Evolutionary conservation across 768 basidiomycete genomes (phyloP), one percentile per base, ranked within the genome.

Genomic region (Cystofilobasidium ferigula): DNA sequence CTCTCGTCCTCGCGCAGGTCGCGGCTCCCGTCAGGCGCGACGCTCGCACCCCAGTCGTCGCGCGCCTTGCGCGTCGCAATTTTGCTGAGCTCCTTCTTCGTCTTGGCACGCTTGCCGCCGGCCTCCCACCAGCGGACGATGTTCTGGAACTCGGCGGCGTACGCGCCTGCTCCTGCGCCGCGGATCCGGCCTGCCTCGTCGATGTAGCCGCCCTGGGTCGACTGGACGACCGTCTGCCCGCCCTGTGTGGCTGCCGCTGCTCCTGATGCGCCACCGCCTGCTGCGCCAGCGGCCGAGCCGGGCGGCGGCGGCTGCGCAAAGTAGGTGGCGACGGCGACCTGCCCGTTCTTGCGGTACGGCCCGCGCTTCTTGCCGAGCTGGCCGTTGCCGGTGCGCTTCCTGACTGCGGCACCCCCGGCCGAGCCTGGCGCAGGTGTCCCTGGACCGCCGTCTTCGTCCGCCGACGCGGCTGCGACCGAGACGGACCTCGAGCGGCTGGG

Each of bases 311-410:
- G 9, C 16, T n/a, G 35, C 26, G 34, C 28, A 43, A 42, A 40
- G 36, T 32, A 42, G 13, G 7, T 47, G 28, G 59, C 38, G n/a
- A 62, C 32, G 28, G 48, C n/a, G 24, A 38, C 53, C 32, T 35
- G 53, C 10, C 62, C 51, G 14, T 13, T 35, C 53, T 61, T 67
- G 38, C 60, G 60, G 42, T 67, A 61, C 35, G 65, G 59, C 14
- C 65, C 65, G 38, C 65, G 60, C 45, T 67, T 67, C 59, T 62
- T 61, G n/a, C 65, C 65, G 26, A 62, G 53, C 53, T 67, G 65
- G 26, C 47, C 53, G 35, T 61, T 47, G 13, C 60, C 65, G n/a
- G 58, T 42, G 18, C 59, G 58, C 18, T 26, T 30, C 34, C 34
- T 20, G 32, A 38, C 22, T 20, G 57, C 28, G 10, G 63, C 38